Percentiles rank a stretch among this genome's conserved stretches.
phyloP scores from a whole-genome alignment of 163 green algal species.

The Volvox carteri region DNA sequence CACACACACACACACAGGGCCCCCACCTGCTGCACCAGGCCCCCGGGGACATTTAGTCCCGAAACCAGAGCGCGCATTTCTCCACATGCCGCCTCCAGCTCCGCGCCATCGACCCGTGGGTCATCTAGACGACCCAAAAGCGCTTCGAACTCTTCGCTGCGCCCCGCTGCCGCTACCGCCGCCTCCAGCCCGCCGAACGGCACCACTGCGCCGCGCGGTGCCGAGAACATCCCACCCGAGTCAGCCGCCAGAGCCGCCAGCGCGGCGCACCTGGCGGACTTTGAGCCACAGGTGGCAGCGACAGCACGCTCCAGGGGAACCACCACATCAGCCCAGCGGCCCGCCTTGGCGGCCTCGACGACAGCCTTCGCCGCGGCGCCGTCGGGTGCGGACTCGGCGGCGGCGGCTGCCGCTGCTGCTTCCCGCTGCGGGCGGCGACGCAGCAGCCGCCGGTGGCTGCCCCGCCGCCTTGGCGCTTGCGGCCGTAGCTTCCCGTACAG shows the following conservation, averaged over 20 bases:
- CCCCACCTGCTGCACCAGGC: constrained; percentile 45
- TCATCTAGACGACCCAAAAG: constrained; percentile 61
- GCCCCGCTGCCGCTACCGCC: constrained; percentile 69
- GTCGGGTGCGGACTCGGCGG: constrained; percentile 6
- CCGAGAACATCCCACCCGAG: constrained; percentile 62
- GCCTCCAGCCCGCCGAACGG: constrained; percentile 93
- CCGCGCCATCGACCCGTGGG: background rate
- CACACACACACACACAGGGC: too few species aligned
- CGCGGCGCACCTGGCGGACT: constrained; percentile 83
- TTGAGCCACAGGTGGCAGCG: constrained; percentile 75
- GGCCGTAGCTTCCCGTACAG: constrained; percentile 12
- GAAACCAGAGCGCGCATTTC: constrained; percentile 28
- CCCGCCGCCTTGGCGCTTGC: background rate
- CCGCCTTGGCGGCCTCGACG: background rate
- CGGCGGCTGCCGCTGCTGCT: background rate
- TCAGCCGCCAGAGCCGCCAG: constrained; percentile 76
- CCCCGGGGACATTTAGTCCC: constrained; percentile 26
- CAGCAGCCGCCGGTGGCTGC: background rate
- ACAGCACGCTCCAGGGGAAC: constrained; percentile 58
- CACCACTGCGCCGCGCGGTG: constrained; percentile 78
- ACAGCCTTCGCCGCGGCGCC: background rate
- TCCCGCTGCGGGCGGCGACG: background rate
- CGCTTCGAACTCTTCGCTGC: constrained; percentile 35
- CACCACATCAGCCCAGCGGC: constrained; percentile 48
- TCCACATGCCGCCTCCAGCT: constrained; percentile 49